A percentile compares a stretch with the other conserved stretches of the same genome.
phyloP scores from a whole-genome alignment of 345 rosid species.

The Noccaea bulbosa region DNA sequence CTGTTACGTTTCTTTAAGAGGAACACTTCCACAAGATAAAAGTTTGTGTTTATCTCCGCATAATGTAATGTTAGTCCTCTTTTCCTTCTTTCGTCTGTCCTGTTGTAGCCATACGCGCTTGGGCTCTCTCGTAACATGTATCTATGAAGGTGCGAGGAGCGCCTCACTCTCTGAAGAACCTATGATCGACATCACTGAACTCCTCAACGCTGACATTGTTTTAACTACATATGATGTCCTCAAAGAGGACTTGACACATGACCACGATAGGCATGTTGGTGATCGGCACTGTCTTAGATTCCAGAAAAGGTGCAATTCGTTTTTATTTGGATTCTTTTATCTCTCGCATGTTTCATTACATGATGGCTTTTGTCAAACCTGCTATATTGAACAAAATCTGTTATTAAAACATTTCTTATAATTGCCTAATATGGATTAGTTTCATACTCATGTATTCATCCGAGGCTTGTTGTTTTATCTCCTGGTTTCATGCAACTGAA shows the following conservation, averaged over 20 bases:
- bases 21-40: conserved; percentile 17
- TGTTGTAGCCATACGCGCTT: conserved; percentile 77
- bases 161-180: conserved; percentile 63
- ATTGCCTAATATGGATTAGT: background rate
- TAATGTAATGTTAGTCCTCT: conserved; percentile 32
- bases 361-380: background rate
- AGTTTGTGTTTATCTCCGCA: conserved; percentile 24
- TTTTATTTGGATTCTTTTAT: conserved; percentile 22
- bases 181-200: conserved; percentile 59
- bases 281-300: conserved; percentile 87
- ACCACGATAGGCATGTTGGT: conserved; percentile 91
- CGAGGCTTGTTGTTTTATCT: conserved; percentile 2
- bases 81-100: conserved; percentile 38
- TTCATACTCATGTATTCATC: background rate
- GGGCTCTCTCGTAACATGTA: conserved; percentile 68
- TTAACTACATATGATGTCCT: conserved; percentile 96
- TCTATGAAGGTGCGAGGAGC: conserved; percentile 87
- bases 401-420: conserved; percentile 9
- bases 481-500: conserved; percentile 18
- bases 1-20: conserved; percentile 18
- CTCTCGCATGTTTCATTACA: conserved; percentile 1
- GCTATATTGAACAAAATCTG: background rate
- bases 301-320: conserved; percentile 74
- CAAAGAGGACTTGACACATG: conserved; percentile 93
- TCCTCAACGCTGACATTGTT: conserved; percentile 75